Conservation (phyloP, 257 asterid genomes). For the Solanum arcanum region DNA sequence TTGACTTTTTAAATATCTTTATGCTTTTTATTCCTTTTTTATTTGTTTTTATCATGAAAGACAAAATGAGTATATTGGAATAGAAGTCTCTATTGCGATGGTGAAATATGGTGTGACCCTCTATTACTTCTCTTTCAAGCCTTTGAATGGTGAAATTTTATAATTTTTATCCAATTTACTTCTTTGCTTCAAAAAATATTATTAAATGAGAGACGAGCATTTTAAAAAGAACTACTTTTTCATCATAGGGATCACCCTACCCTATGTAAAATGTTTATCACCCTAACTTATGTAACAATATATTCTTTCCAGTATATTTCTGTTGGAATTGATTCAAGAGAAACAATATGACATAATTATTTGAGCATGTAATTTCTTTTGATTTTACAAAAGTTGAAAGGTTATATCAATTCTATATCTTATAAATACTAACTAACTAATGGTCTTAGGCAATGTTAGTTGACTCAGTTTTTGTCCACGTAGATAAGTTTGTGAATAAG, state of each 20-base stretch:
- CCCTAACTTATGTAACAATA: neutral
- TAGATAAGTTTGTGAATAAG: too few relatives aligned
- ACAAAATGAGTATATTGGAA: too few relatives aligned
- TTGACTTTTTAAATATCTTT: too few relatives aligned
- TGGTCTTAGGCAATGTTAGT: neutral
- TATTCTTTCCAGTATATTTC: neutral
- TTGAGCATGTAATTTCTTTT: neutral
- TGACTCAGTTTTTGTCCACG: neutral
- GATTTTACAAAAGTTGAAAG: too few relatives aligned
- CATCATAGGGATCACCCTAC: neutral
- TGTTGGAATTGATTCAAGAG: neutral
- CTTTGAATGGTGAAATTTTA: neutral
- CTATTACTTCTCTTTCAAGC: neutral
- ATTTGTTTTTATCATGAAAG: too few relatives aligned
- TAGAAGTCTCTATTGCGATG: too few relatives aligned
- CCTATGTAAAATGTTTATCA: too few relatives aligned
- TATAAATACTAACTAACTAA: neutral
- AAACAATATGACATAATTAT: neutral
- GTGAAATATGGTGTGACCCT: too few relatives aligned
- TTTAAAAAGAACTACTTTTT: too few relatives aligned
- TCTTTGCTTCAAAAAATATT: neutral
- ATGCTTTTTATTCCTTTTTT: too few relatives aligned
- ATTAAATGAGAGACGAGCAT: neutral
- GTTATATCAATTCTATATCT: neutral
- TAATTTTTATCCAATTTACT: neutral